Percentiles rank a stretch among this genome's conserved stretches.
phyloP scores from a whole-genome alignment of 805 yeast genomes.

The Candida silvatica region DNA sequence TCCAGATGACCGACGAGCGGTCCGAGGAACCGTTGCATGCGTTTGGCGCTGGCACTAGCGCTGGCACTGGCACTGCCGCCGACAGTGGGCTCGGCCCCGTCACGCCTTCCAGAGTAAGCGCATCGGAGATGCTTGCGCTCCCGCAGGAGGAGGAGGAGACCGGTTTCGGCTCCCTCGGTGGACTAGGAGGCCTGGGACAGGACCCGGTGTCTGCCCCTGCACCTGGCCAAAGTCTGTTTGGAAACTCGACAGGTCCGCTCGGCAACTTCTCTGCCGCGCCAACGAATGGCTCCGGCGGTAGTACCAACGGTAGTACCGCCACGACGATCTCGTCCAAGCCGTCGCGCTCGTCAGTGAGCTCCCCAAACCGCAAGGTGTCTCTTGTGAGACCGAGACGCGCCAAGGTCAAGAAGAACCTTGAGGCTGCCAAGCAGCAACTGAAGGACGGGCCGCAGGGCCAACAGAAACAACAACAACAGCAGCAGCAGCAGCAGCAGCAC shows the following conservation, averaged over 20 bases:
- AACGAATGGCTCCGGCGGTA: not conserved
- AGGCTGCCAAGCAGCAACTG: not conserved
- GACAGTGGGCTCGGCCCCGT: too few species aligned
- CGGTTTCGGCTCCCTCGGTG: not conserved
- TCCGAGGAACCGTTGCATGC: not conserved
- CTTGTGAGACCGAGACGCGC: conserved; percentile 39
- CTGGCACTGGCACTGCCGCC: too few species aligned
- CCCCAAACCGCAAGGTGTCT: conserved; percentile 32
- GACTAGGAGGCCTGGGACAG: not conserved
- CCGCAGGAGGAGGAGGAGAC: conserved; percentile 1
- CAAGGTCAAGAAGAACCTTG: conserved; percentile 16
- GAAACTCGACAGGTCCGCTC: not conserved
- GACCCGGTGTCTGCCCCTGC: too few species aligned
- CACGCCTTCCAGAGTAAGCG: not conserved
- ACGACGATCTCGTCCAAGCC: not conserved
- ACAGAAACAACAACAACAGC: not conserved
- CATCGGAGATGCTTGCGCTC: not conserved
- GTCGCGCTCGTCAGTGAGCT: conserved; percentile 9
- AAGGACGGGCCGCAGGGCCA: not conserved
- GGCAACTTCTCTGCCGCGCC: too few species aligned
- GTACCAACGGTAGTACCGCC: not conserved
- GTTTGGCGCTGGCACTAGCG: too few species aligned
- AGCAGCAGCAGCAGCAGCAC: not conserved
- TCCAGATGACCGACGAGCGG: not conserved
- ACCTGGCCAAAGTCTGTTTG: too few species aligned